Conservation (phyloP, 208 protist genomes). For the Porcisia deanei region DNA sequence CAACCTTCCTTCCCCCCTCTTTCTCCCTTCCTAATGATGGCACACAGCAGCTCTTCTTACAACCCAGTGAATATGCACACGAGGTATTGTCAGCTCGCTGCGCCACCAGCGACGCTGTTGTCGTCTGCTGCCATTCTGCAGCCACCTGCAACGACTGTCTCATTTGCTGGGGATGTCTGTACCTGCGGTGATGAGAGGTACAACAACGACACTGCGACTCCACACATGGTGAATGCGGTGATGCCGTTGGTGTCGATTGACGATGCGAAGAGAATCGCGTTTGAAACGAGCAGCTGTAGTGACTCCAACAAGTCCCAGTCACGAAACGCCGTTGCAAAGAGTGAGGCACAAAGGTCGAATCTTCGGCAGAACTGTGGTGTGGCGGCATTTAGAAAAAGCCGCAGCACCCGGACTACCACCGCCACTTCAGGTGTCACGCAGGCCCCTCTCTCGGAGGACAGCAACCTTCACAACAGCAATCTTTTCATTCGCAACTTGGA, state of each 20-base stretch:
- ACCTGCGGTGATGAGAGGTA: not conserved
- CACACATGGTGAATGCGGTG: not conserved
- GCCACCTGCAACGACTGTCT: not conserved
- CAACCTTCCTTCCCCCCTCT: not conserved
- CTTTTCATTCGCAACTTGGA: slow-evolving; percentile 63
- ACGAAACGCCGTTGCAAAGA: too few relatives aligned
- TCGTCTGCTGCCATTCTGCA: not conserved
- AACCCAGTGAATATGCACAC: not conserved
- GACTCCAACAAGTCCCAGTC: slow-evolving; percentile 7
- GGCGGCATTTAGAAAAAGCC: not conserved
- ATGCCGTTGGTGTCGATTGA: not conserved
- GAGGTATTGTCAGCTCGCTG: not conserved
- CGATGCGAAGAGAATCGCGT: not conserved
- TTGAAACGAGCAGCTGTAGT: not conserved
- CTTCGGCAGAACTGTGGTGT: not conserved
- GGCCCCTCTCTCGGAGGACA: not conserved
- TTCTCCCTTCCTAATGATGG: not conserved
- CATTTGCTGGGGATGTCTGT: not conserved
- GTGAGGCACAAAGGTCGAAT: not conserved
- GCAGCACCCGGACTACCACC: not conserved
- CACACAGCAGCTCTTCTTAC: slow-evolving; percentile 1
- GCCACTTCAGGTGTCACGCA: not conserved
- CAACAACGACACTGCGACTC: slow-evolving; percentile 5
- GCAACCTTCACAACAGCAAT: slow-evolving; percentile 42
- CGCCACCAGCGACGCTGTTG: not conserved